Conservation (phyloP, 768 basidiomycete species). For the Russula foetens region DNA sequence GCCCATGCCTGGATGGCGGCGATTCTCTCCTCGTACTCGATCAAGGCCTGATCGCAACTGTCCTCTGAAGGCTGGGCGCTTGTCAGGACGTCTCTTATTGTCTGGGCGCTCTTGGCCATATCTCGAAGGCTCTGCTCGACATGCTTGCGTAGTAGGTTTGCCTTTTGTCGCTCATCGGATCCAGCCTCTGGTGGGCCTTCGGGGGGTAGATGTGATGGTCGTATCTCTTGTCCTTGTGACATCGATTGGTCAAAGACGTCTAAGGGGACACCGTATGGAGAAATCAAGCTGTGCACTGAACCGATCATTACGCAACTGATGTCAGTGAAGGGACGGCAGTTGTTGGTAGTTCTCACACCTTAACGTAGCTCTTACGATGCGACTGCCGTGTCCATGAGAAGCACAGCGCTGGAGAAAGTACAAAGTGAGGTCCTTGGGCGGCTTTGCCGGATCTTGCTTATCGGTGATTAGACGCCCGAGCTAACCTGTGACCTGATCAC, state of each 20-base stretch:
- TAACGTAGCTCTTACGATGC: not conserved
- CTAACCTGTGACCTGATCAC: too few species aligned
- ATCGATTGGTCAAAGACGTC: not conserved
- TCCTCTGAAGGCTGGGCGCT: not conserved
- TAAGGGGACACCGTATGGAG: not conserved
- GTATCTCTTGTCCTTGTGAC: not conserved
- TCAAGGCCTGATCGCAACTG: not conserved
- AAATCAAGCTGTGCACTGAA: too few species aligned
- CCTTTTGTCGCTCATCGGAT: not conserved
- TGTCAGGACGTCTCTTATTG: not conserved
- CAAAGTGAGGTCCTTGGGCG: too few species aligned
- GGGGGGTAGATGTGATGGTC: not conserved
- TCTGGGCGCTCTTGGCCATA: not conserved
- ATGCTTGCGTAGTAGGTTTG: not conserved
- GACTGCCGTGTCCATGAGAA: too few species aligned
- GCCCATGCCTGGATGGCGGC: not conserved
- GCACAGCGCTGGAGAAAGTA: too few species aligned
- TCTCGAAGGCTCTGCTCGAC: slow-evolving; percentile 5
- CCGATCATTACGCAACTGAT: not conserved
- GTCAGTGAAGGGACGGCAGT: not conserved
- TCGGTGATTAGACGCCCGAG: too few species aligned
- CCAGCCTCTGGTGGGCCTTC: not conserved
- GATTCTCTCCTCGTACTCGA: slow-evolving; percentile 3
- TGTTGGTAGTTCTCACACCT: not conserved
- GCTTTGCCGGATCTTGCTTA: too few species aligned